Evolutionary conservation across 495 filamentous ascomycete genomes (phyloP).

Genomic region (Amphirosellinia nigrospora): DNA sequence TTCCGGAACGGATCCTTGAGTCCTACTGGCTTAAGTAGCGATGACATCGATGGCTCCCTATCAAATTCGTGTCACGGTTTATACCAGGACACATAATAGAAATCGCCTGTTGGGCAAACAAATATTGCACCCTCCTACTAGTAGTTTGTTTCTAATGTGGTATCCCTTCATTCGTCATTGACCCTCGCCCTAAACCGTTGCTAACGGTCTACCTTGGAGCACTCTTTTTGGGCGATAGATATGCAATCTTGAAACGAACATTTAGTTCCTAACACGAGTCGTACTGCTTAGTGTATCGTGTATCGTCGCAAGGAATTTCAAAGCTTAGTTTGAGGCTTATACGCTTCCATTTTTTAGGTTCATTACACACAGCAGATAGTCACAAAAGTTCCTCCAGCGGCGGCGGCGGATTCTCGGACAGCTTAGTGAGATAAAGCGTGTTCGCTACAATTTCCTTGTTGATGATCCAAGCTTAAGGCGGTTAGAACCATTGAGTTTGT

Average conservation of each 20-base stretch:
- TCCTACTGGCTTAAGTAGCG: not conserved
- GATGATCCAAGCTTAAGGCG: not conserved
- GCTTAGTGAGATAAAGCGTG: not conserved
- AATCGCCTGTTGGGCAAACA: not conserved
- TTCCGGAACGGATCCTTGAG: not conserved
- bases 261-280: not conserved
- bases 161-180: not conserved
- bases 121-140: too few species aligned
- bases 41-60: not conserved
- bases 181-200: not conserved
- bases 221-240: not conserved
- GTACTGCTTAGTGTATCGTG: not conserved
- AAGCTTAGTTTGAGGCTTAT: not conserved
- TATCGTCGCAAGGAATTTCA: not conserved
- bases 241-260: not conserved
- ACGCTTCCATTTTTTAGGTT: not conserved
- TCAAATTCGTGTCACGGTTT: not conserved
- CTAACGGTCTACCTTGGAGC: not conserved
- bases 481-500: not conserved
- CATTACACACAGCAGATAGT: not conserved
- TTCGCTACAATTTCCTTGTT: not conserved
- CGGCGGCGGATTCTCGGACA: not conserved
- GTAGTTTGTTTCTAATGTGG: not conserved
- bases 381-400: not conserved
- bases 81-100: not conserved